Conservation (phyloP, 2,329 filamentous ascomycete genomes). For the Botrytis galanthina region DNA sequence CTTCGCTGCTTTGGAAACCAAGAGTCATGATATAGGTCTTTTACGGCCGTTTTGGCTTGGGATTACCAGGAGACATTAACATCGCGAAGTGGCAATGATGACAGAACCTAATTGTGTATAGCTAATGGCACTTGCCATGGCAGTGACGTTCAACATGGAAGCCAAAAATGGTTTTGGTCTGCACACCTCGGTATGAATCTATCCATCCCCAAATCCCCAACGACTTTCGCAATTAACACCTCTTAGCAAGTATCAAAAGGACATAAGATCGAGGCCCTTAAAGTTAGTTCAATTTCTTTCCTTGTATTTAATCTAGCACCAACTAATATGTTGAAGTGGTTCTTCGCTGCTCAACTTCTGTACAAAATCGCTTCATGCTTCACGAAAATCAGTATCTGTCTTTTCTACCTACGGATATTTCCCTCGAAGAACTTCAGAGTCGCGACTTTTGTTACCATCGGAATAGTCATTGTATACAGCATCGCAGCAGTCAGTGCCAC, state of each 20-base stretch:
- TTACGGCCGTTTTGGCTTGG: neutral
- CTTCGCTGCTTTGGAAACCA: neutral
- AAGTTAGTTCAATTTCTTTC: neutral
- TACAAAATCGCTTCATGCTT: conserved; percentile 27
- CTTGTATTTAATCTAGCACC: neutral
- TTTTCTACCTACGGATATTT: neutral
- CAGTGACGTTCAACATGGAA: conserved; percentile 2
- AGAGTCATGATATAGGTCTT: neutral
- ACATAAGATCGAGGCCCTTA: neutral
- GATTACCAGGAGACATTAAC: neutral
- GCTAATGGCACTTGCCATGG: conserved; percentile 2
- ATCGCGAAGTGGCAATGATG: neutral
- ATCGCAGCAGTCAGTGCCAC: neutral
- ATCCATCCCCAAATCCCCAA: neutral
- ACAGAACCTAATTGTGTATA: neutral
- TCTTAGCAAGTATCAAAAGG: neutral
- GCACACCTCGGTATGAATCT: neutral
- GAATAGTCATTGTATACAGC: neutral
- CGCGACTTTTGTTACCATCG: conserved; percentile 5
- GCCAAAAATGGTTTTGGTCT: conserved; percentile 13
- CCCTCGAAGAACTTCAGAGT: conserved; percentile 12
- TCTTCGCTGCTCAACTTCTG: conserved; percentile 27
- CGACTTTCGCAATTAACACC: neutral
- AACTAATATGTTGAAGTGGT: conserved; percentile 22
- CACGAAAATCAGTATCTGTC: neutral